A percentile compares a stretch with the other conserved stretches of the same genome.
These are phyloP conservation scores for Cystofilobasidium capitatum DNA, from an alignment of 768 basidiomycete genomes.

Conservation along the genomic window DNA sequence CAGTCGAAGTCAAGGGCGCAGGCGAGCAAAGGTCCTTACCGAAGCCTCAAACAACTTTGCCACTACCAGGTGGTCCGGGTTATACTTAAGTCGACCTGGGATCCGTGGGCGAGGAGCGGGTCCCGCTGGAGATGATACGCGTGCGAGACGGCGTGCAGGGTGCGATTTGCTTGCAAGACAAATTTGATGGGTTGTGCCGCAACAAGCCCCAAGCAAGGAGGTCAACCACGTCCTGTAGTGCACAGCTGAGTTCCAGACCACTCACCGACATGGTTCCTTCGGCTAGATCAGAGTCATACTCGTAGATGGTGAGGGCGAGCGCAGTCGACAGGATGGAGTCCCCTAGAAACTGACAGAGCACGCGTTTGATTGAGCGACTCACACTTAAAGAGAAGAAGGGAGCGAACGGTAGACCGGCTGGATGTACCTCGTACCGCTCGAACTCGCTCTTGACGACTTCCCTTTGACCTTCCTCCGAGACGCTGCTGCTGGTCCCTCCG, in stretches of 20 bases:
- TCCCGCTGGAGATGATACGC: background rate
- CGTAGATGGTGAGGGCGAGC: background rate
- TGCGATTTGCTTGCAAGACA: background rate
- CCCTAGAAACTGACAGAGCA: background rate
- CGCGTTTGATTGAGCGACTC: background rate
- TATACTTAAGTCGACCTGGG: background rate
- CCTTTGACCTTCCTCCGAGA: background rate
- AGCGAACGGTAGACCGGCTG: background rate
- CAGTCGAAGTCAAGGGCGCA: background rate
- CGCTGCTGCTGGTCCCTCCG: background rate
- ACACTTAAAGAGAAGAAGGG: background rate
- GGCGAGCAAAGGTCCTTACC: background rate
- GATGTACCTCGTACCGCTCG: background rate
- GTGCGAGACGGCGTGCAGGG: background rate
- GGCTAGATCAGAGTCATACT: background rate
- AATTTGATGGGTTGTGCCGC: background rate
- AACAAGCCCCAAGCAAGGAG: background rate
- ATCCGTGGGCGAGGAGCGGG: background rate
- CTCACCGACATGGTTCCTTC: background rate
- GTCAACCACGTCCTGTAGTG: background rate
- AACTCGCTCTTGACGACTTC: background rate
- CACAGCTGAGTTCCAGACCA: background rate
- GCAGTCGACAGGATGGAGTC: background rate
- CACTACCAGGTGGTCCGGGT: background rate
- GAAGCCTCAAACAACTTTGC: conserved; percentile 2